Evolutionary conservation across 2,329 filamentous ascomycete species (phyloP).

Genomic region (Phaeosphaeria sp.): DNA sequence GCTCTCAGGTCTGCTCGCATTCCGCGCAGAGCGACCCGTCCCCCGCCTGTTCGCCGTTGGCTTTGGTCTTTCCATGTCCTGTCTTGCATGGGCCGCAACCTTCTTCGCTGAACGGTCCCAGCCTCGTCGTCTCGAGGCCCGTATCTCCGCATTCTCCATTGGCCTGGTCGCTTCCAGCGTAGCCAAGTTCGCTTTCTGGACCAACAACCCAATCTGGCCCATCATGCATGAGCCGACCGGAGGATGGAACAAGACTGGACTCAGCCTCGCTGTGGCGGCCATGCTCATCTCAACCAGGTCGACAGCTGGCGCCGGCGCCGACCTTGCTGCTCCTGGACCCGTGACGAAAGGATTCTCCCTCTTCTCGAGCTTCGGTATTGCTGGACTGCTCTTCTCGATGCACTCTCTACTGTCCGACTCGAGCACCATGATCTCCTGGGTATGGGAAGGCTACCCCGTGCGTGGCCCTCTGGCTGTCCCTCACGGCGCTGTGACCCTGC

Average conservation of each 20-base stretch:
- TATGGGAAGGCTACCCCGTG: conserved; percentile 95
- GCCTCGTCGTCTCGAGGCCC: conserved; percentile 77
- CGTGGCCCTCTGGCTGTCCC: conserved; percentile 85
- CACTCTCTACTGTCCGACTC: conserved; percentile 95
- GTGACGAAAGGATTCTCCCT: conserved; percentile 69
- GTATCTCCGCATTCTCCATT: conserved; percentile 79
- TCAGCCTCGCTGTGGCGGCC: conserved; percentile 77
- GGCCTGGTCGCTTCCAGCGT: conserved; percentile 86
- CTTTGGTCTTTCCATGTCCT: conserved; percentile 80
- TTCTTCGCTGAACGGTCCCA: conserved; percentile 80
- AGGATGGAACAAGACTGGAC: conserved; percentile 86
- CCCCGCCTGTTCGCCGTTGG: conserved; percentile 80
- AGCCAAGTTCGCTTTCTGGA: conserved; percentile 90
- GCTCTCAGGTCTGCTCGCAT: conserved; percentile 79
- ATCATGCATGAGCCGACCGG: conserved; percentile 89
- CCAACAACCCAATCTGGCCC: conserved; percentile 97
- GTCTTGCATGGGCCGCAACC: conserved; percentile 82
- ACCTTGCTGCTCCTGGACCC: conserved; percentile 59
- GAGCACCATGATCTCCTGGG: conserved; percentile 98
- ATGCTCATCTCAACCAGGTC: conserved; percentile 77
- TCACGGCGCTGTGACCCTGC: conserved; percentile 87
- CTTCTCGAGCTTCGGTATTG: conserved; percentile 79
- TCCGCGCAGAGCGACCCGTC: conserved; percentile 74
- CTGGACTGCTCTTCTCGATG: conserved; percentile 84
- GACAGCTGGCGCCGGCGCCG: conserved; percentile 55